A percentile compares a stretch with the other conserved stretches of the same genome.
phyloP scores from a whole-genome alignment of 345 rosid genomes.

The Hirschfeldia incana region DNA sequence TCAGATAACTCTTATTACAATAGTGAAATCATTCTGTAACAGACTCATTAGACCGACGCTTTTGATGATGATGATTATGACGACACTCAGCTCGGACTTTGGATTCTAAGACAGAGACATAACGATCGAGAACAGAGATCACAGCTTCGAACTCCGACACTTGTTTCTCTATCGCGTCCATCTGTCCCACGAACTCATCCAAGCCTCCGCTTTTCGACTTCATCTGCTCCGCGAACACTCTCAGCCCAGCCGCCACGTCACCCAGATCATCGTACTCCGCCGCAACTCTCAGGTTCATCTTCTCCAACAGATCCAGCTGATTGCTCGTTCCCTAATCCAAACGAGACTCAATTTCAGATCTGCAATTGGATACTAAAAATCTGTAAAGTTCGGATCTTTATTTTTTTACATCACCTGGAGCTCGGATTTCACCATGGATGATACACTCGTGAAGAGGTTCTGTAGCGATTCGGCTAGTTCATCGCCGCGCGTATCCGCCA shows the following conservation, averaged over 20 bases:
- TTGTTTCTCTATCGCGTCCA: constrained; percentile 73
- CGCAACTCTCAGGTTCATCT: constrained; percentile 75
- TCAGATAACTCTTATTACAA: neutral
- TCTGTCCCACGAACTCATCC: constrained; percentile 72
- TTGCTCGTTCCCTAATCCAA: constrained; percentile 61
- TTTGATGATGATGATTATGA: neutral
- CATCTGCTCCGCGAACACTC: constrained; percentile 78
- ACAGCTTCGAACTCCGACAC: constrained; percentile 79
- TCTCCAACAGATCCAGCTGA: constrained; percentile 72
- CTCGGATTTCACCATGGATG: constrained; percentile 79
- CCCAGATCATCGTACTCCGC: constrained; percentile 74
- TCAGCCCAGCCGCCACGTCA: constrained; percentile 74
- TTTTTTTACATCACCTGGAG: constrained; percentile 53
- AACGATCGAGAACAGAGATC: constrained; percentile 70
- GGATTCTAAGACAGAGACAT: constrained; percentile 72
- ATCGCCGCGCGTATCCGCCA: constrained; percentile 44
- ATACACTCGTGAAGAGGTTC: constrained; percentile 63
- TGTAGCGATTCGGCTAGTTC: constrained; percentile 67
- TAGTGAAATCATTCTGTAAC: constrained; percentile 15
- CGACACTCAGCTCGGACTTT: constrained; percentile 50
- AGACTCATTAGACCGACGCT: constrained; percentile 18
- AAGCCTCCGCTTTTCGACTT: constrained; percentile 62
- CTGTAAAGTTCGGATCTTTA: neutral
- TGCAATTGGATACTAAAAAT: neutral
- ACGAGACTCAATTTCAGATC: neutral